A percentile compares a stretch with the other conserved stretches of the same genome.
Conservation (phyloP, 345 rosid species). For the Fremontodendron californicum region DNA sequence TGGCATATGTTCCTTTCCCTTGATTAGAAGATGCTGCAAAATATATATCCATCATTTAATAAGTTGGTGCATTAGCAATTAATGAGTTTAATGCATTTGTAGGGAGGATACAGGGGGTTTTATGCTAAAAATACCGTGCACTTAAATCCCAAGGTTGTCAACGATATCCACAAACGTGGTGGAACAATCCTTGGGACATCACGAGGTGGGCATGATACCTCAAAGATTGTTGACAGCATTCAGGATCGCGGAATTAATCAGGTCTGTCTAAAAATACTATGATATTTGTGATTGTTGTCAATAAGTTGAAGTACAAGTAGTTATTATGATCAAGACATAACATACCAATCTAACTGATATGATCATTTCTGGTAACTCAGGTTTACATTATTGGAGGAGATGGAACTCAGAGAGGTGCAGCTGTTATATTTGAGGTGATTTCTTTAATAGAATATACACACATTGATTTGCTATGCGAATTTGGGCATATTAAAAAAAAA, state of each 20-base stretch:
- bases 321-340: neutral
- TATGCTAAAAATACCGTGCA: slow-evolving; percentile 59
- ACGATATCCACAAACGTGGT: slow-evolving; percentile 75
- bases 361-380: slow-evolving; percentile 24
- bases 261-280: slow-evolving; percentile 24
- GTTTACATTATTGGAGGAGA: slow-evolving; percentile 87
- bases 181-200: slow-evolving; percentile 82
- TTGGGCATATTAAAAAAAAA: neutral
- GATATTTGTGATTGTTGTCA: neutral
- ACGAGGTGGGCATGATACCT: slow-evolving; percentile 71
- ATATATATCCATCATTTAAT: neutral
- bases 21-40: neutral
- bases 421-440: slow-evolving; percentile 58
- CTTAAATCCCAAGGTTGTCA: slow-evolving; percentile 56
- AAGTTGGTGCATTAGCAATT: neutral
- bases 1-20: neutral
- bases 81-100: slow-evolving; percentile 8
- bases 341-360: neutral
- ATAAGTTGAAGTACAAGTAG: neutral
- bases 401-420: slow-evolving; percentile 72
- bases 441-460: neutral
- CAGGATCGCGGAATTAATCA: slow-evolving; percentile 82
- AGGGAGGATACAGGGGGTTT: slow-evolving; percentile 90
- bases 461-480: neutral
- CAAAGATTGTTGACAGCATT: slow-evolving; percentile 80